Evolutionary conservation across 176 grass and related monocot species (phyloP).

Genomic region (Chrysopogon serrulatus): DNA sequence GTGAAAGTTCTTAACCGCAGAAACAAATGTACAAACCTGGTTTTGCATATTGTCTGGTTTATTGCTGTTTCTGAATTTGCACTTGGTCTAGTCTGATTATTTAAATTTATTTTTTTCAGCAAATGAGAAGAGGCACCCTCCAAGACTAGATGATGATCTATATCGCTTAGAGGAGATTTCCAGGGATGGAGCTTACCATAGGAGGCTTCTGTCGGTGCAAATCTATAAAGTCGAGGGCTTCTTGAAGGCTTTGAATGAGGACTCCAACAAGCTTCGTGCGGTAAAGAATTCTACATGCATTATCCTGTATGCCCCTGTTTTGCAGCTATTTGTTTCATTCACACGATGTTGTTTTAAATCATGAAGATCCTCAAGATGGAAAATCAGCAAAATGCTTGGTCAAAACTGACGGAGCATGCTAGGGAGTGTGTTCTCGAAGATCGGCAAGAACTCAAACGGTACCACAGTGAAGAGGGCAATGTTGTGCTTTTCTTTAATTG

Average conservation of each 20-base stretch:
- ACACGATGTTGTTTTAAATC: background rate
- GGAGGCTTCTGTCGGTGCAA: background rate
- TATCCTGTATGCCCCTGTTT: background rate
- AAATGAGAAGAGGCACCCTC: slow-evolving; percentile 33
- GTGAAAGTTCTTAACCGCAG: slow-evolving; percentile 2
- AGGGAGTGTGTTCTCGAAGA: too few species aligned
- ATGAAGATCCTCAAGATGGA: slow-evolving; percentile 7
- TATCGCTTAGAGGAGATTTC: slow-evolving; percentile 24
- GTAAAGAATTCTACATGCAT: background rate
- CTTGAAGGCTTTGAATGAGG: slow-evolving; percentile 17
- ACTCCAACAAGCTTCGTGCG: background rate
- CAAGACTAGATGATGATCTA: slow-evolving; percentile 11
- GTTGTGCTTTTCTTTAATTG: too few species aligned
- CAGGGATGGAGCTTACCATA: slow-evolving; percentile 10
- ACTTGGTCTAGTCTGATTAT: background rate
- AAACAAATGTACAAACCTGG: slow-evolving; percentile 11
- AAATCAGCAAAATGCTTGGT: too few species aligned
- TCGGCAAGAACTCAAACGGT: too few species aligned
- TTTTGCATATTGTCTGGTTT: background rate
- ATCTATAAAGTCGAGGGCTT: too few species aligned
- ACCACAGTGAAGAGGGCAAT: too few species aligned
- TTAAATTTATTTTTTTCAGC: background rate
- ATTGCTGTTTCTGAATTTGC: background rate
- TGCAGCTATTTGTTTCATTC: background rate
- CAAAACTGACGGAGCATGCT: too few species aligned